These are phyloP conservation scores for Logfia minima DNA, from an alignment of 129 eudicot species.

Conservation along the genomic window DNA sequence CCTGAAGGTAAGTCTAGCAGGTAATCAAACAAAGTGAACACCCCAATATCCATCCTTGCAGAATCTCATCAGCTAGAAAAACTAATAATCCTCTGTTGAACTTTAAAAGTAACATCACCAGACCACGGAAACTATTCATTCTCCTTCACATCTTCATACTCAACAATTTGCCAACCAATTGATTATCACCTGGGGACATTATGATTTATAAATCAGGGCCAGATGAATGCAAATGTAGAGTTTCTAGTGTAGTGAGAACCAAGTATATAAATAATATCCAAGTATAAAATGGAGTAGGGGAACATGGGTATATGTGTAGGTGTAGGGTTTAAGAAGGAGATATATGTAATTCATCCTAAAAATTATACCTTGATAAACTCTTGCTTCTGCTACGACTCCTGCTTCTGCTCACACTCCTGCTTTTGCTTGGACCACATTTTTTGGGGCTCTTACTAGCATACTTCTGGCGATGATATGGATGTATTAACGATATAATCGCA, in stretches of 20 bases:
- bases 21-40: not conserved
- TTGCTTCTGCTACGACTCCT: conserved; percentile 59
- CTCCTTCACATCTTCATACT: conserved; percentile 7
- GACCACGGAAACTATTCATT: not conserved
- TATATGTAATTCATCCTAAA: not conserved
- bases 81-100: conserved; percentile 10
- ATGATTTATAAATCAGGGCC: conserved; percentile 7
- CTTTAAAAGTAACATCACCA: conserved; percentile 12
- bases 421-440: conserved; percentile 48
- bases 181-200: conserved; percentile 13
- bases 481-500: not conserved
- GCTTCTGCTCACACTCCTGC: too few species aligned
- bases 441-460: conserved; percentile 63
- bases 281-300: not conserved
- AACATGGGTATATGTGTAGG: not conserved
- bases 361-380: conserved; percentile 57
- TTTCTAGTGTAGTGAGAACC: not conserved
- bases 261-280: not conserved
- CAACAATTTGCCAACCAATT: conserved; percentile 6
- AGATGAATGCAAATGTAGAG: not conserved
- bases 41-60: not conserved
- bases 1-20: conserved; percentile 13
- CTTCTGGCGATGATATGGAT: conserved; percentile 47
- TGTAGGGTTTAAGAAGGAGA: too few species aligned
- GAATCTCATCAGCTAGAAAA: conserved; percentile 4